Conservation (phyloP, 495 filamentous ascomycete genomes). For the Aspergillus affinis region DNA sequence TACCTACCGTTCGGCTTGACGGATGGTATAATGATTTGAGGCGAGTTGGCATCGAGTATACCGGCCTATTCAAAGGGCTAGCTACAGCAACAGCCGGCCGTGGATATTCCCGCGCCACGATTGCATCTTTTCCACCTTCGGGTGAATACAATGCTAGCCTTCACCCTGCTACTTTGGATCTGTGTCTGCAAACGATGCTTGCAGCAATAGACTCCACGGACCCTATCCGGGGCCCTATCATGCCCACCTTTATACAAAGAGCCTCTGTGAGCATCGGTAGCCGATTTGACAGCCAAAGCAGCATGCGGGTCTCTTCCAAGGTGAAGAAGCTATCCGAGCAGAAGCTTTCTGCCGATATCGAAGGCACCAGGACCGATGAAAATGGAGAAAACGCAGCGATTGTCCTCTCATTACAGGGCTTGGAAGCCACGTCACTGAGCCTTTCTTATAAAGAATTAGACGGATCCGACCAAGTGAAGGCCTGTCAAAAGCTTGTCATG, state of each 20-base stretch:
- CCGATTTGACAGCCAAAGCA: not conserved
- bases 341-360: not conserved
- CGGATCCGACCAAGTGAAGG: not conserved
- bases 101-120: no score
- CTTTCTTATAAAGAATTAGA: not conserved
- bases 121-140: no score
- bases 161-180: slow-evolving; percentile 14
- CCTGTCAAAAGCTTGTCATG: slow-evolving; percentile 5
- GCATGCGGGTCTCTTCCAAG: not conserved
- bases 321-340: not conserved
- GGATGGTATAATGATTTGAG: no score
- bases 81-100: no score
- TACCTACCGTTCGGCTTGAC: not conserved
- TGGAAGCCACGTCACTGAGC: not conserved
- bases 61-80: no score
- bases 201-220: not conserved
- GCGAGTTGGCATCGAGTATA: no score
- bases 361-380: not conserved
- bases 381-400: not conserved
- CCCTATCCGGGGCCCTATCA: not conserved
- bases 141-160: no score
- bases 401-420: not conserved
- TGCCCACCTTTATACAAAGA: not conserved
- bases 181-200: slow-evolving; percentile 3
- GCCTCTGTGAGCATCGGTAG: not conserved